A percentile compares a stretch with the other conserved stretches of the same genome.
These are phyloP conservation scores for Sporopachydermia cereana DNA, from an alignment of 1,139 yeast species.

Conservation along the genomic window DNA sequence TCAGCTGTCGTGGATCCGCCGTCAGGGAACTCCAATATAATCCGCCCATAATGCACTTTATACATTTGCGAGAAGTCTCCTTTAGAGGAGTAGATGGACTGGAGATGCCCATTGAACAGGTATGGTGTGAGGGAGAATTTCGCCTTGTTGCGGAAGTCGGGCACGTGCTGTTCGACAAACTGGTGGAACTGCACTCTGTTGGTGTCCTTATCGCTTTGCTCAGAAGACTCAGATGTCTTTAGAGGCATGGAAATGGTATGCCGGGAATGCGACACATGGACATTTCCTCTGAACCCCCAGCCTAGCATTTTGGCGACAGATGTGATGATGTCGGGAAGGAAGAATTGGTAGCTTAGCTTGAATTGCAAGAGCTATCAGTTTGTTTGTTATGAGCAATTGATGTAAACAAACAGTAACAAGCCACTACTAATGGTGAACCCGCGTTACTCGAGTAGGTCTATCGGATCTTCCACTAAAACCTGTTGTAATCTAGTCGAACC, in stretches of 20 bases:
- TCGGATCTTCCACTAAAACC: too few species aligned
- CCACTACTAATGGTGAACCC: too few species aligned
- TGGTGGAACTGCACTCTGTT: slow-evolving; percentile 26
- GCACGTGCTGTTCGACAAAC: slow-evolving; percentile 31
- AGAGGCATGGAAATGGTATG: slow-evolving; percentile 31
- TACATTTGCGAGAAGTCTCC: slow-evolving; percentile 42
- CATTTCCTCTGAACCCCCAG: slow-evolving; percentile 33
- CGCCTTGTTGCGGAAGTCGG: slow-evolving; percentile 33
- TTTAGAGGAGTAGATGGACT: slow-evolving; percentile 54
- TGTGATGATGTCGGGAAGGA: too few species aligned
- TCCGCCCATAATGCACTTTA: slow-evolving; percentile 66
- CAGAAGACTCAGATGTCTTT: slow-evolving; percentile 16
- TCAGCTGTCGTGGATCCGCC: slow-evolving; percentile 69
- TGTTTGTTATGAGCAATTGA: too few species aligned
- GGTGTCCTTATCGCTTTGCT: slow-evolving; percentile 15
- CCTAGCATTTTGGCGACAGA: background rate
- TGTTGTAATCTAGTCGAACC: too few species aligned
- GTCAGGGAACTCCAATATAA: slow-evolving; percentile 46
- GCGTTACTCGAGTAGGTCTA: too few species aligned
- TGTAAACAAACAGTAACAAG: too few species aligned
- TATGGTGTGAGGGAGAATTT: slow-evolving; percentile 50
- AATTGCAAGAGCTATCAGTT: too few species aligned
- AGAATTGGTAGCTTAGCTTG: too few species aligned
- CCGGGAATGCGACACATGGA: slow-evolving; percentile 22
- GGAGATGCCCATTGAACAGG: slow-evolving; percentile 63